phyloP scores from a whole-genome alignment of 2,329 filamentous ascomycete genomes.

The Falciphora oryzae region DNA sequence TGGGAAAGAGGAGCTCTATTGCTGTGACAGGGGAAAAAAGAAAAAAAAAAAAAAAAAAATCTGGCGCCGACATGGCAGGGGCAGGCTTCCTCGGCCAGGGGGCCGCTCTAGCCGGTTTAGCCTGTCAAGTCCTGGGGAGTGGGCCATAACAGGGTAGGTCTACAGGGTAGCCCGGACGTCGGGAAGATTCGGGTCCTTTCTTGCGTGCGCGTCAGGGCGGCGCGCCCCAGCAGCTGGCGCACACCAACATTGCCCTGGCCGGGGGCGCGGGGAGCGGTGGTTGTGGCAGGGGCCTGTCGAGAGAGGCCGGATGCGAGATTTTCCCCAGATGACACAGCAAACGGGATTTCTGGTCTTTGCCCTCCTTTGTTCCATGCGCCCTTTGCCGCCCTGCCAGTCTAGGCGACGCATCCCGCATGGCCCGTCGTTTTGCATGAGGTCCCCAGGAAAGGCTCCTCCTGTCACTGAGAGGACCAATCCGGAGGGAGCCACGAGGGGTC shows the following conservation, averaged over 20 bases:
- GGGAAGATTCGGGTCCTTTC: not conserved
- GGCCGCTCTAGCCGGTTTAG: not conserved
- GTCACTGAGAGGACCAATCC: not conserved
- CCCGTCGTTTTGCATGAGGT: not conserved
- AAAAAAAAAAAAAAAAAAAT: not conserved
- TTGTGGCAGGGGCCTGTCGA: no score
- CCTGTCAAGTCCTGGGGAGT: not conserved
- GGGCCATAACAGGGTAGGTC: not conserved
- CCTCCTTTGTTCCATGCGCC: no score
- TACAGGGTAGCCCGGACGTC: not conserved
- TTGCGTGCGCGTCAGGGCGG: not conserved
- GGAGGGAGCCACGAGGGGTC: conserved; percentile 6
- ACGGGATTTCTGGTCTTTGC: no score
- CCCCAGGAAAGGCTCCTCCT: not conserved
- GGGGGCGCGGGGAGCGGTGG: no score
- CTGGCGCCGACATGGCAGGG: not conserved
- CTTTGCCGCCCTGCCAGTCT: not conserved
- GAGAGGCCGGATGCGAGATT: no score
- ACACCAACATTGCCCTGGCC: not conserved
- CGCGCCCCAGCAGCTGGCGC: no score
- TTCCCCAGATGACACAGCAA: no score
- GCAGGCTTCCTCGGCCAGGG: not conserved
- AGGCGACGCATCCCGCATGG: not conserved
- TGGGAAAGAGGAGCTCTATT: not conserved
- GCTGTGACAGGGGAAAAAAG: not conserved